phyloP scores from a whole-genome alignment of 441 rosid genomes.

The Gossypium trilobum region DNA sequence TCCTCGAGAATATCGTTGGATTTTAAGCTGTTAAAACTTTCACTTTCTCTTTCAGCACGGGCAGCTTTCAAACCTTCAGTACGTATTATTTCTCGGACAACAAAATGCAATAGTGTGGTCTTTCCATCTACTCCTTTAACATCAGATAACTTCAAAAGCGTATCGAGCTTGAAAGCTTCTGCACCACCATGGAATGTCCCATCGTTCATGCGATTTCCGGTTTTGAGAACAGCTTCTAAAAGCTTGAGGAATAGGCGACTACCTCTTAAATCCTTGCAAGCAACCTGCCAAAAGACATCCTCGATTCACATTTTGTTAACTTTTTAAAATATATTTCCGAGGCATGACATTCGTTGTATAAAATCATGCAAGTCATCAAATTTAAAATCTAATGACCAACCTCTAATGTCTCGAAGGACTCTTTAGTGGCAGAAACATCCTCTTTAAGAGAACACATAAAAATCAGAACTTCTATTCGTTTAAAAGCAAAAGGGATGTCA shows the following conservation, averaged over 20 bases:
- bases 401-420: constrained; percentile 73
- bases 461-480: constrained; percentile 68
- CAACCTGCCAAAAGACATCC: constrained; percentile 43
- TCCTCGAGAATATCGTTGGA: constrained; percentile 69
- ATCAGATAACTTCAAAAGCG: constrained; percentile 83
- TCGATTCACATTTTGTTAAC: background rate
- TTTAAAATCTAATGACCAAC: constrained; percentile 27
- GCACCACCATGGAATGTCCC: constrained; percentile 97
- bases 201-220: constrained; percentile 96
- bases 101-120: constrained; percentile 92
- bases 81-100: constrained; percentile 87
- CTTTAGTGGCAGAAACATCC: constrained; percentile 53
- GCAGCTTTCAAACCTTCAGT: constrained; percentile 84
- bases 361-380: constrained; percentile 2
- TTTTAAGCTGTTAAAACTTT: constrained; percentile 53
- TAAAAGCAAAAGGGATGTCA: constrained; percentile 74
- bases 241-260: constrained; percentile 87
- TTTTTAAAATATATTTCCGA: background rate
- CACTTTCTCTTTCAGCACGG: constrained; percentile 50
- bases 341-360: background rate
- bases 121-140: constrained; percentile 94
- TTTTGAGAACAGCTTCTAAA: constrained; percentile 95
- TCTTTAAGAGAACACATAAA: constrained; percentile 78
- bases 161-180: constrained; percentile 91
- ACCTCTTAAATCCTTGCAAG: constrained; percentile 69